Evolutionary conservation across 1,284 basidiomycete genomes (phyloP).

Genomic region (Cryptococcus sp.): DNA sequence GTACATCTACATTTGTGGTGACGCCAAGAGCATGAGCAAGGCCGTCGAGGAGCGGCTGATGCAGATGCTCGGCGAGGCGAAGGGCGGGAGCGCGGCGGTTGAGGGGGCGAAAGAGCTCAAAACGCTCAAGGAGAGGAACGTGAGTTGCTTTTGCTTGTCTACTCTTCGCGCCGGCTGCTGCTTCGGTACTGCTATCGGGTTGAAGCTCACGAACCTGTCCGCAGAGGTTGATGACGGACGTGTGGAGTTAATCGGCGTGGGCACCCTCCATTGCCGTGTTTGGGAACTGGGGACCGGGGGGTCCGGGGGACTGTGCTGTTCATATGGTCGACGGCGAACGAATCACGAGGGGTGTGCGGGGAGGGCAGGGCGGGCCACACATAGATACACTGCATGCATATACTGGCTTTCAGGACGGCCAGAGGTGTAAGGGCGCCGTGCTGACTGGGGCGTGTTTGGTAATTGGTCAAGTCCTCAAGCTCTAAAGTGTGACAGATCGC

Average conservation of each 20-base stretch:
- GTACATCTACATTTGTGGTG: constrained; percentile 93
- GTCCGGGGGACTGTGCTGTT: too few relatives aligned
- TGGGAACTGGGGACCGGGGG: too few relatives aligned
- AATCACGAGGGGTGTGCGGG: too few relatives aligned
- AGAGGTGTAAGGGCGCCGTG: too few relatives aligned
- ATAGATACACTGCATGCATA: too few relatives aligned
- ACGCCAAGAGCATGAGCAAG: constrained; percentile 94
- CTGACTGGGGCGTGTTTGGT: too few relatives aligned
- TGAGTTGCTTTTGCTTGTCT: constrained; percentile 28
- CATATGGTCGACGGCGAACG: too few relatives aligned
- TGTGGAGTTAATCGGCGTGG: constrained; percentile 38
- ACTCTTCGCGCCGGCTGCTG: neutral
- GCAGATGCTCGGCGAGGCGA: constrained; percentile 86
- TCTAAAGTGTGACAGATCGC: too few relatives aligned
- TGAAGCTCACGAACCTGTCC: neutral
- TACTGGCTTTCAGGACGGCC: too few relatives aligned
- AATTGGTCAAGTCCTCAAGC: too few relatives aligned
- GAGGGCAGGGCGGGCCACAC: too few relatives aligned
- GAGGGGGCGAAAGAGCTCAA: constrained; percentile 90
- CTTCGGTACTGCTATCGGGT: neutral
- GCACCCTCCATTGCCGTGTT: too few relatives aligned
- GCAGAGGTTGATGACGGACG: constrained; percentile 45
- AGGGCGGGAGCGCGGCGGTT: constrained; percentile 76
- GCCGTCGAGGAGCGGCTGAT: constrained; percentile 84
- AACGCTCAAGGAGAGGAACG: constrained; percentile 78